Evolutionary conservation across 768 basidiomycete species (phyloP), one percentile per base, ranked within the genome.

Genomic region (Boletus sp.): DNA sequence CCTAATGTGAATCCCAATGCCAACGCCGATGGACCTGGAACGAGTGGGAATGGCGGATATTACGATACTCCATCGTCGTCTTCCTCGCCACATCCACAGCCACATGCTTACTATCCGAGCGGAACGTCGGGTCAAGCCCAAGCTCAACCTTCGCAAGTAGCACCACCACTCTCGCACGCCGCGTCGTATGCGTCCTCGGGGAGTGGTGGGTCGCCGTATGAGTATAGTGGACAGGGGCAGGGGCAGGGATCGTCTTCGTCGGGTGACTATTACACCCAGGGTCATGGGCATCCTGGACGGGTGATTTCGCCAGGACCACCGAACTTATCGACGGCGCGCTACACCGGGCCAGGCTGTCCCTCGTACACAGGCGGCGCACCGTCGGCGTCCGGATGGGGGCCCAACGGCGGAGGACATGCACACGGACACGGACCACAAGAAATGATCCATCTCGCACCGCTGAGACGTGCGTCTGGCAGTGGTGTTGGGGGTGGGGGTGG

Each of bases 371-470:
- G 47, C 35, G 47, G 62, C 2, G 45, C 45, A 11, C 45, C 33
- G 2, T 14, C 54, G 11, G 46, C 41, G 4, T 38, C 60, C 0
- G 63, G 57, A 5, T 66, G 66, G 65, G 64, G 54, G 1, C 23
- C 63, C 6, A 61, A 56, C 13, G 58, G 57, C 7, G 55, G 41
- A 15, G 48, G 29, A 15, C 65, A 63, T 4, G 29, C 46, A 6
- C 61, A 65, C 13, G 54, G 54, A 32, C 45, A 69, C 23, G 62
- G 64, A 27, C 69, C 63, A 40, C 65, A 70, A 29, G 67, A 70
- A 30, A 68, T 70, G 59, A 72, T 71, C 10, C 72, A 74, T 45
- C 70, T 72, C 30, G 69, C 71, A 5, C 72, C 74, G 5, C 50
- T 74, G 33, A 59, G 72, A 32, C 69, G 66, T 25, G 59, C 23